Conservation (phyloP, 2,329 filamentous ascomycete genomes). For the Penicillium griseofulvum region DNA sequence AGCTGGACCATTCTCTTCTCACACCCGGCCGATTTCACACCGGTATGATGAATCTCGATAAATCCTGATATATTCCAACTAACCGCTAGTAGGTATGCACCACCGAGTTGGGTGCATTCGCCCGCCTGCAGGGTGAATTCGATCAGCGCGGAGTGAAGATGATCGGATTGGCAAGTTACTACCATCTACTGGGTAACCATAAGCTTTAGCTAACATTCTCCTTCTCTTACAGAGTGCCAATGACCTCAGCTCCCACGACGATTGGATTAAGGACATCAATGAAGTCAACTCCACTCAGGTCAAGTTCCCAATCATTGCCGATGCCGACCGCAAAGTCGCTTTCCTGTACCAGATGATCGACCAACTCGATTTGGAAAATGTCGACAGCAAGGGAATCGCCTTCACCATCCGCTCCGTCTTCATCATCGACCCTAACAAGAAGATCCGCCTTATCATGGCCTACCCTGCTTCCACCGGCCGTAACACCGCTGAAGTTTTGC, state of each 20-base stretch:
- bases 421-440: constrained; percentile 91
- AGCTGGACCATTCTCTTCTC: constrained; percentile 71
- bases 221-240: constrained; percentile 60
- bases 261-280: constrained; percentile 86
- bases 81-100: constrained; percentile 58
- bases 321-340: constrained; percentile 75
- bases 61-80: no score
- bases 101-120: constrained; percentile 91
- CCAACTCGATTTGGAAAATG: constrained; percentile 77
- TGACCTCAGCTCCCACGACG: constrained; percentile 73
- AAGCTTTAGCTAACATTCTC: neutral
- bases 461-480: constrained; percentile 90
- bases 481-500: constrained; percentile 75
- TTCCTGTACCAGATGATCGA: constrained; percentile 80
- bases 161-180: constrained; percentile 65
- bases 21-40: constrained; percentile 79
- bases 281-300: constrained; percentile 67
- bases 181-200: no score
- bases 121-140: constrained; percentile 88
- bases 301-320: constrained; percentile 77
- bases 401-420: constrained; percentile 95
- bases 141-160: constrained; percentile 83
- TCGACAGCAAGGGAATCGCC: constrained; percentile 68
- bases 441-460: constrained; percentile 85
- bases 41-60: constrained; percentile 33